phyloP scores from a whole-genome alignment of 2,329 filamentous ascomycete genomes.

The Calonectria henricotiae region DNA sequence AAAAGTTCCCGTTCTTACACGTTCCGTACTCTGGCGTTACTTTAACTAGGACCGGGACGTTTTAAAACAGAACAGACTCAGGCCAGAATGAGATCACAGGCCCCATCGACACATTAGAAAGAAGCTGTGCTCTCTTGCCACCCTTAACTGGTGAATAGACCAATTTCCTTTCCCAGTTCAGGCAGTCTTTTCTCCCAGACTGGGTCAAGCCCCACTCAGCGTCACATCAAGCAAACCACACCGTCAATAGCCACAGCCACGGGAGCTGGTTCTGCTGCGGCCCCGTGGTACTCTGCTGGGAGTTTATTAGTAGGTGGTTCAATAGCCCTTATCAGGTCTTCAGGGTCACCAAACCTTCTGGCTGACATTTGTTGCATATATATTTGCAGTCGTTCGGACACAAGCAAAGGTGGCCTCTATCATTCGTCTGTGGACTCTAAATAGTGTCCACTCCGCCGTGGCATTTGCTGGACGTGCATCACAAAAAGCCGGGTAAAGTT shows the following conservation, averaged over 20 bases:
- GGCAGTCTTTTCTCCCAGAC: conserved; percentile 4
- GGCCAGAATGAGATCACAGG: background rate
- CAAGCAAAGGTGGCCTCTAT: background rate
- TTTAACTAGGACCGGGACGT: background rate
- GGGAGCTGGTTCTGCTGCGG: conserved; percentile 45
- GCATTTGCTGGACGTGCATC: background rate
- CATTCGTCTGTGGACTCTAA: background rate
- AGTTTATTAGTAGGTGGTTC: conserved; percentile 45
- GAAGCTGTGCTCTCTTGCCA: conserved; percentile 1
- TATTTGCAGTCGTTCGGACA: conserved; percentile 8
- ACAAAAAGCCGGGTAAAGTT: background rate
- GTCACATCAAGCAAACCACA: conserved; percentile 50
- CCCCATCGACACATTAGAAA: background rate
- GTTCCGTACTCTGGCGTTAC: background rate
- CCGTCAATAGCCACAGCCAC: conserved; percentile 48
- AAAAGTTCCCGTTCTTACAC: conserved; percentile 26
- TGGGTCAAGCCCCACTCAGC: conserved; percentile 43
- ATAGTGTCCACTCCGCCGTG: conserved; percentile 2
- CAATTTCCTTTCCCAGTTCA: background rate
- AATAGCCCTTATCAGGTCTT: conserved; percentile 18
- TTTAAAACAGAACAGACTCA: conserved; percentile 6
- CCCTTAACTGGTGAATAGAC: conserved; percentile 9
- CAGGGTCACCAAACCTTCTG: conserved; percentile 7
- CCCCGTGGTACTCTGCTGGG: conserved; percentile 41
- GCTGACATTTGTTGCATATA: conserved; percentile 7